Evolutionary conservation across 345 rosid species (phyloP).

Genomic region (Punica granatum): DNA sequence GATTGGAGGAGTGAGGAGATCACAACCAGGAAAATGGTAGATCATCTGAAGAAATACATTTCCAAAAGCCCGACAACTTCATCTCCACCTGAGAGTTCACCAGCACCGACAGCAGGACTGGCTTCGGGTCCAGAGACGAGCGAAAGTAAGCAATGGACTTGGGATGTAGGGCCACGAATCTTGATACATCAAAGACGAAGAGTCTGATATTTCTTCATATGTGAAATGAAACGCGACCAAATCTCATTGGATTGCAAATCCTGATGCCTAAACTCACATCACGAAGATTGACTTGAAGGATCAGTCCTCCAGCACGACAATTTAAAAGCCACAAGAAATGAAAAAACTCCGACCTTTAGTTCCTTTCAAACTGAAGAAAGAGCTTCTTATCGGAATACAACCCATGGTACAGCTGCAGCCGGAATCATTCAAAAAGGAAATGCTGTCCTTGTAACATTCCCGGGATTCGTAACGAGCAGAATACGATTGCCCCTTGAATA

Average conservation of each 20-base stretch:
- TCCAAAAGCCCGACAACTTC: slow-evolving; percentile 4
- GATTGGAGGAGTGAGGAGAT: slow-evolving; percentile 6
- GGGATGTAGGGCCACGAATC: neutral
- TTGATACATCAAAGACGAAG: neutral
- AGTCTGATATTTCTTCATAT: neutral
- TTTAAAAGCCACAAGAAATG: neutral
- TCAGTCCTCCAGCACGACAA: neutral
- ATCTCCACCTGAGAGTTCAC: slow-evolving; percentile 3
- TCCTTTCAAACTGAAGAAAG: no score
- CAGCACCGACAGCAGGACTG: slow-evolving; percentile 15
- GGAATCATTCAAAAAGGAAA: no score
- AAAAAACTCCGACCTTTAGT: no score
- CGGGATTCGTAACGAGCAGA: no score
- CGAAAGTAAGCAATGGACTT: neutral
- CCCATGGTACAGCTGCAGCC: no score
- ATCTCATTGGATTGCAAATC: neutral
- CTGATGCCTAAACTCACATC: no score
- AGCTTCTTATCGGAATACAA: no score
- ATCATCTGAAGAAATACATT: slow-evolving; percentile 18
- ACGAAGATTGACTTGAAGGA: no score
- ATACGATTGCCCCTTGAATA: no score
- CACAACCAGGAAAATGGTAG: slow-evolving; percentile 43
- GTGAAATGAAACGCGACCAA: neutral
- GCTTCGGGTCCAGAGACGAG: slow-evolving; percentile 2
- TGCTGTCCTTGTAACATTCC: no score